Evolutionary conservation across 805 yeast genomes (phyloP).

Genomic region (Grigorovia transvaalensis): DNA sequence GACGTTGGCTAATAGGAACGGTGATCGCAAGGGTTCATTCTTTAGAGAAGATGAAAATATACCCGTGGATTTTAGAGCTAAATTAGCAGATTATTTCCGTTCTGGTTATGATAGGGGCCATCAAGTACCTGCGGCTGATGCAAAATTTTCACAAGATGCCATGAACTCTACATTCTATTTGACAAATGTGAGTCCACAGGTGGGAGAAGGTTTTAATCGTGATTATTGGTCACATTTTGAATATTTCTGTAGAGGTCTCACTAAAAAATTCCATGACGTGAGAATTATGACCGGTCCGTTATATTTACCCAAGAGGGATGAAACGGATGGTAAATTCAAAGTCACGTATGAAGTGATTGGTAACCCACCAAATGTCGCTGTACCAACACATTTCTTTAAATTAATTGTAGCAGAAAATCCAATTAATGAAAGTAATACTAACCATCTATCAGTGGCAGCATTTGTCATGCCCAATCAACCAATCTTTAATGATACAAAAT

Average conservation of each 20-base stretch:
- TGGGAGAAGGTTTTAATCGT: slow-evolving; percentile 94
- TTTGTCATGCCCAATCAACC: slow-evolving; percentile 87
- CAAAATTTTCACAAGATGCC: slow-evolving; percentile 78
- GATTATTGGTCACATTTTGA: slow-evolving; percentile 98
- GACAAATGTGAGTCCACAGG: slow-evolving; percentile 93
- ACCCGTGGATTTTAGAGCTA: slow-evolving; percentile 67
- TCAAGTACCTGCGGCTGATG: slow-evolving; percentile 96
- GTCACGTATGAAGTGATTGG: slow-evolving; percentile 91
- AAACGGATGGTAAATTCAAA: slow-evolving; percentile 69
- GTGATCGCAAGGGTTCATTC: slow-evolving; percentile 69
- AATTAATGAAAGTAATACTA: slow-evolving; percentile 23
- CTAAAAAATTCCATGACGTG: slow-evolving; percentile 61
- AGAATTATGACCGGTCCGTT: slow-evolving; percentile 90
- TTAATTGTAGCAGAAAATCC: slow-evolving; percentile 73
- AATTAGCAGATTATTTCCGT: slow-evolving; percentile 77
- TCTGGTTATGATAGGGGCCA: slow-evolving; percentile 97
- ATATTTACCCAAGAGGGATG: slow-evolving; percentile 67
- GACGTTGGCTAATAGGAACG: slow-evolving; percentile 45
- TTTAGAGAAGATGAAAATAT: slow-evolving; percentile 81
- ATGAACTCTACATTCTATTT: slow-evolving; percentile 91
- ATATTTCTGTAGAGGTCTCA: slow-evolving; percentile 71
- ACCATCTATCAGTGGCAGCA: slow-evolving; percentile 64
- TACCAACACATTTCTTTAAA: slow-evolving; percentile 95
- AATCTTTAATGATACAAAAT: slow-evolving; percentile 60
- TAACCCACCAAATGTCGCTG: slow-evolving; percentile 91